These are phyloP conservation scores for Colletotrichum shisoi DNA, from an alignment of 2,329 filamentous ascomycete species.

Conservation along the genomic window DNA sequence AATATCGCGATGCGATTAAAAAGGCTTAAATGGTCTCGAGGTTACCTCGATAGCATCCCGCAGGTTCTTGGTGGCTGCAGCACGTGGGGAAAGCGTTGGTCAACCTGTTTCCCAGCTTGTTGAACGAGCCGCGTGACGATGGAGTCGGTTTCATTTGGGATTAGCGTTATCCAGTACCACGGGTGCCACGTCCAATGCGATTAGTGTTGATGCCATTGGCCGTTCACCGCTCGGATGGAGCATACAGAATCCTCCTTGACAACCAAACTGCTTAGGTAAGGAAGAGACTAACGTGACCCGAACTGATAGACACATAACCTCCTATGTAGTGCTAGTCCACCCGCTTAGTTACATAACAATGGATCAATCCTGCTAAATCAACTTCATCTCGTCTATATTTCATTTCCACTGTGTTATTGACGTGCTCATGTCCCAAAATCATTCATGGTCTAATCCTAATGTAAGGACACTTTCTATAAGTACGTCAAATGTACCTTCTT, in stretches of 20 bases:
- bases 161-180: constrained; percentile 37
- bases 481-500: not conserved
- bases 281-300: not conserved
- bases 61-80: constrained; percentile 35
- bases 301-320: not conserved
- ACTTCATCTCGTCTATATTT: not conserved
- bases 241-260: not conserved
- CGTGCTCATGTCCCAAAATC: not conserved
- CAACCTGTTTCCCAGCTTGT: constrained; percentile 35
- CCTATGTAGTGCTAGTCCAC: fast-evolving
- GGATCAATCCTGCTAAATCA: not conserved
- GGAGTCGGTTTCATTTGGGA: constrained; percentile 37
- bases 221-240: constrained; percentile 24
- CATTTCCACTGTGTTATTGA: not conserved
- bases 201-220: constrained; percentile 33
- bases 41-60: constrained; percentile 34
- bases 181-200: constrained; percentile 27
- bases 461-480: not conserved
- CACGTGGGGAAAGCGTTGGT: constrained; percentile 40
- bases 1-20: constrained; percentile 32
- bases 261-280: constrained; percentile 13
- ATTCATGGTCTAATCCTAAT: not conserved
- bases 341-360: not conserved
- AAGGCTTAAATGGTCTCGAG: constrained; percentile 16
- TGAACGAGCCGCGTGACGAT: constrained; percentile 37